Percentiles rank a stretch among this genome's conserved stretches.
These are phyloP conservation scores for Neocallimastix lanati DNA, from an alignment of 192 early-diverging fungal genomes.

Conservation along the genomic window DNA sequence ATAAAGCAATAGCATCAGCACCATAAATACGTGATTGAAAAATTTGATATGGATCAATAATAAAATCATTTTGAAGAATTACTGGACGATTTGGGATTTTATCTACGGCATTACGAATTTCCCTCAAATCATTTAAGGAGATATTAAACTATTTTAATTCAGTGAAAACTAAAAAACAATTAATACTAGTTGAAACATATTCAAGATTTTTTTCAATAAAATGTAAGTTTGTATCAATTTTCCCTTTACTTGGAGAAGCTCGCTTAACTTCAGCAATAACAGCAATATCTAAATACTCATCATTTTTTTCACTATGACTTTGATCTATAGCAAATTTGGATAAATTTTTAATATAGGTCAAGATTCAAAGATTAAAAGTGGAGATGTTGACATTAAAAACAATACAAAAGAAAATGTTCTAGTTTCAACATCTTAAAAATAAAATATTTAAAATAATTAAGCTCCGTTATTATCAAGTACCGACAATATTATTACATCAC, in stretches of 20 bases:
- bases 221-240: slow-evolving; percentile 67
- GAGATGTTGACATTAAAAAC: too few relatives aligned
- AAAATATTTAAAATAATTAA: too few relatives aligned
- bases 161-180: slow-evolving; percentile 89
- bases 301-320: background rate
- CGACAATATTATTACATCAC: too few relatives aligned
- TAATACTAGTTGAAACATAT: slow-evolving; percentile 79
- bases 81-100: slow-evolving; percentile 57
- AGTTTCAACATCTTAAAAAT: too few relatives aligned
- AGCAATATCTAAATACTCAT: slow-evolving; percentile 18
- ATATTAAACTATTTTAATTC: slow-evolving; percentile 99
- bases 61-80: slow-evolving; percentile 91
- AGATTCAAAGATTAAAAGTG: too few relatives aligned
- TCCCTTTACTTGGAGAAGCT: slow-evolving; percentile 87
- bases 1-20: slow-evolving; percentile 86
- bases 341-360: background rate
- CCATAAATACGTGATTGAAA: slow-evolving; percentile 79
- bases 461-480: too few relatives aligned
- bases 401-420: too few relatives aligned
- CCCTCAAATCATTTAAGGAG: slow-evolving; percentile 73
- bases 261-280: slow-evolving; percentile 95
- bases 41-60: slow-evolving; percentile 86
- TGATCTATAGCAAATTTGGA: background rate
- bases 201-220: slow-evolving; percentile 66
- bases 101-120: slow-evolving; percentile 54